Evolutionary conservation across 768 basidiomycete genomes (phyloP).

Genomic region (Holtermannia corniformis): DNA sequence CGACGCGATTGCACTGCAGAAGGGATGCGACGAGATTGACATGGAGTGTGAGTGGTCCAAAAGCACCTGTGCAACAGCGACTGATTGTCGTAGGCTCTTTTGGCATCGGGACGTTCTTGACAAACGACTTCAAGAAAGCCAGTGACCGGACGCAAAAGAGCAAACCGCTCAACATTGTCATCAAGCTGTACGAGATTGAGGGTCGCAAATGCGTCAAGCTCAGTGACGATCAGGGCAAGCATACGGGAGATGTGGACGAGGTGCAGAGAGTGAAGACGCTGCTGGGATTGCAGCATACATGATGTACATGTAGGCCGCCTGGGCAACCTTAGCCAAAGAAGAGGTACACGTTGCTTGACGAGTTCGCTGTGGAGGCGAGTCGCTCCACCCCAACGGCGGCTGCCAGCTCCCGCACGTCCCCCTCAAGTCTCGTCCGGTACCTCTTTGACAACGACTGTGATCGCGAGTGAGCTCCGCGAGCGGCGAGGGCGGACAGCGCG

Average conservation of each 20-base stretch:
- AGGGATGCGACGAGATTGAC: constrained; percentile 64
- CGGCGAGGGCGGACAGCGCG: constrained; percentile 1
- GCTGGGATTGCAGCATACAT: constrained; percentile 14
- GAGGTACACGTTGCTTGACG: neutral
- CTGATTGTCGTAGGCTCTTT: constrained; percentile 55
- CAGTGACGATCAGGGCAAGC: constrained; percentile 86
- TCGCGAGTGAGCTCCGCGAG: neutral
- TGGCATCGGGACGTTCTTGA: constrained; percentile 86
- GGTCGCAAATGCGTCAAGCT: constrained; percentile 77
- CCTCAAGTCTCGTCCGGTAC: constrained; percentile 9
- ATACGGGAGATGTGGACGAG: constrained; percentile 57
- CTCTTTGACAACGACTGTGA: constrained; percentile 22
- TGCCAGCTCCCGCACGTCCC: constrained; percentile 21
- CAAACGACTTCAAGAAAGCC: constrained; percentile 65
- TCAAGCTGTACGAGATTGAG: constrained; percentile 73
- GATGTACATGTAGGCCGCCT: neutral
- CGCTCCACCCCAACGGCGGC: constrained; percentile 31
- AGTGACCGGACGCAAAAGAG: constrained; percentile 33
- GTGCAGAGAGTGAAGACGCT: constrained; percentile 53
- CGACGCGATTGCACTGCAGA: constrained; percentile 58
- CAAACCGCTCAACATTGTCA: constrained; percentile 72
- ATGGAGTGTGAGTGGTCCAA: constrained; percentile 46
- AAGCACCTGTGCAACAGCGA: constrained; percentile 1
- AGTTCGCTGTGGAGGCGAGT: neutral
- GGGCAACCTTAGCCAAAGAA: neutral